These are phyloP conservation scores for Ettlia oleoabundans DNA, from an alignment of 139 green algal species.

Conservation along the genomic window DNA sequence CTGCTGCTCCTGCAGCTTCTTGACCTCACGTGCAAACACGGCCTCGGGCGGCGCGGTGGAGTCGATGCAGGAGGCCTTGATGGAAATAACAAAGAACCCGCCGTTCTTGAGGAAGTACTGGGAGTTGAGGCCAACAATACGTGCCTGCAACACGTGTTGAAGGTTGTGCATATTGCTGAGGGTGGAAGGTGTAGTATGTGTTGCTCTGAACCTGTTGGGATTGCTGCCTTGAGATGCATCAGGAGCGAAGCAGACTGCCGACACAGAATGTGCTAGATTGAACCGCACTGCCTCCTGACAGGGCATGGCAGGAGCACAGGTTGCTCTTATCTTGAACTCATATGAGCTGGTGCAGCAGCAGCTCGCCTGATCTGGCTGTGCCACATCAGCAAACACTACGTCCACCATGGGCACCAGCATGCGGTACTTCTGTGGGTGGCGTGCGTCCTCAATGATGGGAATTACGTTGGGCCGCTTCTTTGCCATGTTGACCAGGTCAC, in stretches of 20 bases:
- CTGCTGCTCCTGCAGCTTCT: conserved; percentile 98
- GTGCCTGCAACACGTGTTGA: conserved; percentile 76
- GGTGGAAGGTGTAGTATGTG: no score
- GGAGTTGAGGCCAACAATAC: conserved; percentile 98
- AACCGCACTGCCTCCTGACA: no score
- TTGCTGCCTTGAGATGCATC: no score
- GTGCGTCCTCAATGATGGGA: conserved; percentile 99
- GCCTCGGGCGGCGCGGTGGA: conserved; percentile 96
- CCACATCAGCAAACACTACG: conserved; percentile 98
- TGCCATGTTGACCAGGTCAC: conserved; percentile 99
- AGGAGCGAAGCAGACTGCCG: no score
- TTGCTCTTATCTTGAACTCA: no score
- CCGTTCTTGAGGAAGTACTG: conserved; percentile 98
- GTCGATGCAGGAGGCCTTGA: conserved; percentile 99
- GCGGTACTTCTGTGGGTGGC: conserved; percentile 98
- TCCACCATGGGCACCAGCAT: conserved; percentile 99
- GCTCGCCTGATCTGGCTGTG: conserved; percentile 87
- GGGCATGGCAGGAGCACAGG: no score
- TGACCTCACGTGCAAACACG: conserved; percentile 98
- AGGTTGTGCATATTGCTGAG: no score
- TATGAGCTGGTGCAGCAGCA: no score
- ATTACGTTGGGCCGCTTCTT: conserved; percentile 99
- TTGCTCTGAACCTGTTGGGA: no score
- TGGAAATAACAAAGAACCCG: conserved; percentile 98
- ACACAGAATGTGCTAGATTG: no score